These are phyloP conservation scores for Citrus medica DNA, from an alignment of 345 rosid genomes.

Conservation along the genomic window DNA sequence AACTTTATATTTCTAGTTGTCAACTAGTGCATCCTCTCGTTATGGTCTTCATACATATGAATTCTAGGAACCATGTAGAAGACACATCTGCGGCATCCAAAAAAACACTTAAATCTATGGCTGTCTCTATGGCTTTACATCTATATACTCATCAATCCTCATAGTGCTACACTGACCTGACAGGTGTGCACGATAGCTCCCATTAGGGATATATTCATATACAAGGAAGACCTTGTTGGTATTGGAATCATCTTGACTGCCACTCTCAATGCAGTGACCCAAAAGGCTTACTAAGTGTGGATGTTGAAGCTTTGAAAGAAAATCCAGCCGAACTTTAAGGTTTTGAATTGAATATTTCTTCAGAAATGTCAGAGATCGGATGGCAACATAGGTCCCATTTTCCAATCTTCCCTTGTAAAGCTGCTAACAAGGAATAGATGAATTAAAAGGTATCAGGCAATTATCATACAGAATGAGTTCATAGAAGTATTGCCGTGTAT, in stretches of 20 bases:
- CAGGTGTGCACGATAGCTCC: slow-evolving; percentile 64
- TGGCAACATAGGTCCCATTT: slow-evolving; percentile 65
- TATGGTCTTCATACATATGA: neutral
- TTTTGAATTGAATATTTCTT: slow-evolving; percentile 71
- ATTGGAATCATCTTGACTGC: slow-evolving; percentile 44
- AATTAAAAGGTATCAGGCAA: neutral
- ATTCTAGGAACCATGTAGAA: neutral
- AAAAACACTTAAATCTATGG: neutral
- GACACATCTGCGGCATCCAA: neutral
- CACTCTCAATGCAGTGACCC: slow-evolving; percentile 74
- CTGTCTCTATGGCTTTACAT: neutral
- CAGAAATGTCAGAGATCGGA: slow-evolving; percentile 54
- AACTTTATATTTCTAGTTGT: neutral
- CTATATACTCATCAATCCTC: neutral
- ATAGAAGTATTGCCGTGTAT: neutral
- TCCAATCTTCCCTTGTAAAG: slow-evolving; percentile 79
- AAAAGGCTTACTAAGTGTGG: slow-evolving; percentile 79
- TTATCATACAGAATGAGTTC: slow-evolving; percentile 2
- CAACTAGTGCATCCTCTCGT: neutral
- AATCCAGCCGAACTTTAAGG: slow-evolving; percentile 66
- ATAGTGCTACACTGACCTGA: slow-evolving; percentile 54
- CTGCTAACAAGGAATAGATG: slow-evolving; percentile 39
- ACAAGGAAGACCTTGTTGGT: slow-evolving; percentile 59
- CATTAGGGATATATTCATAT: slow-evolving; percentile 66
- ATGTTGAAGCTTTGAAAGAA: slow-evolving; percentile 85